Conservation (phyloP, 768 basidiomycete genomes). For the Tricholoma terreum region DNA sequence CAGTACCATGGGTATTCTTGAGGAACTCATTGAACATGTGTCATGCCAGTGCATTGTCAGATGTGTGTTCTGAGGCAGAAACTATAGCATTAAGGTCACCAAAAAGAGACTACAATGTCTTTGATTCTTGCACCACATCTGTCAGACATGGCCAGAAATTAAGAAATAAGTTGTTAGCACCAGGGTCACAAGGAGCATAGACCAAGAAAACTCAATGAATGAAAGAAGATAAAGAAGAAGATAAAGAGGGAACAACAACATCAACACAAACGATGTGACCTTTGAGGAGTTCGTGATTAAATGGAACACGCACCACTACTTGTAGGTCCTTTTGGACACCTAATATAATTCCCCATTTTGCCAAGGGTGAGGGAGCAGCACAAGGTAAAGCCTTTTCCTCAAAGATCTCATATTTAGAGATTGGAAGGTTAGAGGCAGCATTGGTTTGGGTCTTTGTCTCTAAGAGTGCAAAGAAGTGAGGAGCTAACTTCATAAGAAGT, state of each 20-base stretch:
- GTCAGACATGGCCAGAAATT: too few relatives aligned
- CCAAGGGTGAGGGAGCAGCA: neutral
- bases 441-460: conserved; percentile 6
- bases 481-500: conserved; percentile 1
- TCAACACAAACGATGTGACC: conserved; percentile 10
- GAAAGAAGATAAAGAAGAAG: neutral
- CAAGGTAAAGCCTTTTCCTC: conserved; percentile 6
- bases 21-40: conserved; percentile 7
- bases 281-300: neutral
- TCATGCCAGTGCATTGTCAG: conserved; percentile 2
- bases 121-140: neutral
- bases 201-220: conserved; percentile 11
- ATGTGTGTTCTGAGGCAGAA: conserved; percentile 5
- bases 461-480: conserved; percentile 4
- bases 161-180: neutral
- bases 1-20: conserved; percentile 2
- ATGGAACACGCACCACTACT: neutral
- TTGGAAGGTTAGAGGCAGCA: neutral
- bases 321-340: conserved; percentile 8
- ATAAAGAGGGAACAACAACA: conserved; percentile 6
- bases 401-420: conserved; percentile 5
- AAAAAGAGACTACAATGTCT: conserved; percentile 7
- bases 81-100: conserved; percentile 18
- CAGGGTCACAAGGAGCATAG: conserved; percentile 16
- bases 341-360: conserved; percentile 8